These are phyloP conservation scores for Sphagnum magellanicum DNA, from an alignment of 228 moss, liverwort and hornwort species.

Conservation along the genomic window DNA sequence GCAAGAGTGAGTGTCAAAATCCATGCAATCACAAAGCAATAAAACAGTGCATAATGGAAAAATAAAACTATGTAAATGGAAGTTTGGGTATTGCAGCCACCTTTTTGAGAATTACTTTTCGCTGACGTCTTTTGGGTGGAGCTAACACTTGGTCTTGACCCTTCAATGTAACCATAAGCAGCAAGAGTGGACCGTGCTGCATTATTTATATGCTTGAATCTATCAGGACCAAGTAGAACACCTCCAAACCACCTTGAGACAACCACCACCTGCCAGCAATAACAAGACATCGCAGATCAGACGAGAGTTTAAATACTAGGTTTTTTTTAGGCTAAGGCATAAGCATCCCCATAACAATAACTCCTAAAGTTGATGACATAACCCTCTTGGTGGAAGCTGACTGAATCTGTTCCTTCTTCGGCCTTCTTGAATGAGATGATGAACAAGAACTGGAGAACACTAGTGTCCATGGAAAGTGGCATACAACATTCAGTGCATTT, in stretches of 20 bases:
- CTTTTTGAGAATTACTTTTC: slow-evolving; percentile 32
- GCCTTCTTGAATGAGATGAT: no score
- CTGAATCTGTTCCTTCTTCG: no score
- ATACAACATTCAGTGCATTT: slow-evolving; percentile 50
- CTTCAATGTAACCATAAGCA: slow-evolving; percentile 51
- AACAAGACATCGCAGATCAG: slow-evolving; percentile 13
- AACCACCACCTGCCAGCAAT: slow-evolving; percentile 55
- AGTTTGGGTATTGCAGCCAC: slow-evolving; percentile 2
- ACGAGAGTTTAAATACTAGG: no score
- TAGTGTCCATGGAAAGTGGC: not conserved
- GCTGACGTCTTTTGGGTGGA: slow-evolving; percentile 22
- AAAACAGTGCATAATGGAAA: no score
- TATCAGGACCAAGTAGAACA: slow-evolving; percentile 72
- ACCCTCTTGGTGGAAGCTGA: no score
- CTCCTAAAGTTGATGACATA: no score
- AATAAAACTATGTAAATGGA: no score
- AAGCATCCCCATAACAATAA: no score
- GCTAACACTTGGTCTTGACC: slow-evolving; percentile 17
- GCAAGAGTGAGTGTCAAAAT: no score
- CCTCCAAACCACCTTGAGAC: slow-evolving; percentile 93
- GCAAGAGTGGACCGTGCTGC: slow-evolving; percentile 64
- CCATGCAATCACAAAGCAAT: no score
- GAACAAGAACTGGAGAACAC: no score
- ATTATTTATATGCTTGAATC: slow-evolving; percentile 92
- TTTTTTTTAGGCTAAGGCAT: no score